Conservation (phyloP, 2,329 filamentous ascomycete species). For the Aspergillus sojae region DNA sequence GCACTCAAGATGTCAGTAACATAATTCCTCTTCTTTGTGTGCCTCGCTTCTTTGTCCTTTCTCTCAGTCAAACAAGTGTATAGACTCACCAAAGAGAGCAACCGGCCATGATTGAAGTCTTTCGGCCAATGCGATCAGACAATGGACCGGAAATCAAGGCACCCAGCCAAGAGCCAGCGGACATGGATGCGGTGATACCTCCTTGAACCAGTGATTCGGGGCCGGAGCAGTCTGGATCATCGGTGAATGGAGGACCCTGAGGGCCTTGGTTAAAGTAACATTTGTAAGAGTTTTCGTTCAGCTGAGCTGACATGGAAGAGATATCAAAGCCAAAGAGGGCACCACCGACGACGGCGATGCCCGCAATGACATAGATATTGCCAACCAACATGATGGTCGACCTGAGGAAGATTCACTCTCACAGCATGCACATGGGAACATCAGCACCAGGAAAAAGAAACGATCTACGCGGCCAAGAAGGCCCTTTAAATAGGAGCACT, state of each 20-base stretch:
- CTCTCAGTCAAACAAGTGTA: conserved; percentile 48
- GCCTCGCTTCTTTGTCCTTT: background rate
- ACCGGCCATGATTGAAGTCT: conserved; percentile 54
- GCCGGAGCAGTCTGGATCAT: conserved; percentile 46
- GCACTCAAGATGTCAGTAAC: conserved; percentile 54
- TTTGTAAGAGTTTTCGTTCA: conserved; percentile 56
- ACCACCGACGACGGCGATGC: conserved; percentile 50
- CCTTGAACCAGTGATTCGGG: conserved; percentile 59
- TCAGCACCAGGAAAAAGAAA: background rate
- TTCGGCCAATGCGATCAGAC: conserved; percentile 58
- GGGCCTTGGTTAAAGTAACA: conserved; percentile 65
- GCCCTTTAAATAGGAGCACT: background rate
- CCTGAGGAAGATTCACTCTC: background rate
- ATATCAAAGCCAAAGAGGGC: conserved; percentile 40
- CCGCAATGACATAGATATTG: conserved; percentile 61
- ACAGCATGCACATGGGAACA: background rate
- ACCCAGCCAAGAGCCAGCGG: conserved; percentile 69
- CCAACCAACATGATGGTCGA: conserved; percentile 41
- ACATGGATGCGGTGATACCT: conserved; percentile 72
- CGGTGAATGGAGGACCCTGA: conserved; percentile 61
- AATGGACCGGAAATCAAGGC: conserved; percentile 58
- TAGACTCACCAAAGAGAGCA: conserved; percentile 48
- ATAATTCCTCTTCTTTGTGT: conserved; percentile 36
- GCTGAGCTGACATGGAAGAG: conserved; percentile 39
- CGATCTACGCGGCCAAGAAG: background rate